Evolutionary conservation across 345 rosid genomes (phyloP), one percentile per base, ranked within the genome.

Genomic region (Arabis alpina): DNA sequence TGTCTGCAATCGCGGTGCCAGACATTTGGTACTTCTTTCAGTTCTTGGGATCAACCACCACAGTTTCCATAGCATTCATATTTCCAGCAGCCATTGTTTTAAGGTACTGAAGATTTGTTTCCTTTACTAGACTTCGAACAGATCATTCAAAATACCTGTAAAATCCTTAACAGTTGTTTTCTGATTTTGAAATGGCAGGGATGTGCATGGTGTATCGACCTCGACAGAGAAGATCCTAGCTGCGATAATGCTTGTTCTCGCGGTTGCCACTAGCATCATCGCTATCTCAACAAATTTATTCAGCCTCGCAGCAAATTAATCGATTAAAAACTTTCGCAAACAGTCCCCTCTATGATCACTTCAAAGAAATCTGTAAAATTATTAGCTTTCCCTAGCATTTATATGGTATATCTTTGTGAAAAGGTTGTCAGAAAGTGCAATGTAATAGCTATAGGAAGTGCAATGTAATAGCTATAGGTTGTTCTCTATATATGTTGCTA

Each of bases 11-110:
- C 15, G 80, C 77, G 4, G 71, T 93, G 44, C 98, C 98, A 2
- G 77, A 86, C 71, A 90, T 93, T 45, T 88, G 98, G 97, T 84
- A 80, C 72, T 76, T 87, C 78, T 93, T 90, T 54, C 97, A 93
- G 83, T 87, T 88, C 78, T 6, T 88, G 62, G 98, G 97, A 78
- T 90, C 98, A 58, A 90, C 97, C 16, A 66, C 96, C 10, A 88
- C 91, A 5, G 98, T 93, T 12, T 83, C 83, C 63, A 86, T 93
- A 12, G 90, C 87, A 4, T 88, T 93, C 79, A 90, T 93, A 49
- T 93, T 93, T 60, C 98, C 98, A 3, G 96, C 83, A 3, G 88
- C 84, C 25, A 88, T 93, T 39, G 96, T 84, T 39, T 67, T 90
- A 53, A 87, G 97, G 98, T 93, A 82, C n/a, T 50, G 0, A 4